Conservation (phyloP, 2,329 filamentous ascomycete species). For the Sclerotinia borealis region DNA sequence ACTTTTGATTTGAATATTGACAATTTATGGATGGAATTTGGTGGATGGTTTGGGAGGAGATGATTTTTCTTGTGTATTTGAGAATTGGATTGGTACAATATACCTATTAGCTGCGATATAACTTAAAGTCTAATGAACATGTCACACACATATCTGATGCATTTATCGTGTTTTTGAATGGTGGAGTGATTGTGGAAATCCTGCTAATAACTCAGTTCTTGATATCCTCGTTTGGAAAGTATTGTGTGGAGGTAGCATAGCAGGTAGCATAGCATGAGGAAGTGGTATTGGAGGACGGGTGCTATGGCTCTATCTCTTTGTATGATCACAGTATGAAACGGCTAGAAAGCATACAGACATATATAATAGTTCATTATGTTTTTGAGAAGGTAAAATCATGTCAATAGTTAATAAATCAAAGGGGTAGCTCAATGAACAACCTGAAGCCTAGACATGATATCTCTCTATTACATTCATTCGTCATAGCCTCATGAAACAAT, state of each 20-base stretch:
- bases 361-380: not conserved
- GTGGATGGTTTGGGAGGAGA: not conserved
- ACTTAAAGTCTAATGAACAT: slow-evolving; percentile 10
- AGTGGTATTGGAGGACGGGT: not conserved
- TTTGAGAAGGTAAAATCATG: not conserved
- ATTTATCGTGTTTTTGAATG: not conserved
- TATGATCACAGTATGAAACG: not conserved
- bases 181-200: too few species aligned
- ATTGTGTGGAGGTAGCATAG: too few species aligned
- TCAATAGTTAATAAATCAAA: too few species aligned
- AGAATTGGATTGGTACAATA: slow-evolving; percentile 1
- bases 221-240: too few species aligned
- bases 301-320: not conserved
- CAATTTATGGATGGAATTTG: not conserved
- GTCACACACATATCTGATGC: not conserved
- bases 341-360: not conserved
- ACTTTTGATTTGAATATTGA: slow-evolving; percentile 2
- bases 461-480: not conserved
- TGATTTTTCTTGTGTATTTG: slow-evolving; percentile 1
- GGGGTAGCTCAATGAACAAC: not conserved
- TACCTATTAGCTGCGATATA: not conserved
- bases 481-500: not conserved
- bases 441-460: not conserved
- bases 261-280: too few species aligned
- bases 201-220: too few species aligned